phyloP scores from a whole-genome alignment of 129 eudicot genomes.

The Erigeron canadensis region DNA sequence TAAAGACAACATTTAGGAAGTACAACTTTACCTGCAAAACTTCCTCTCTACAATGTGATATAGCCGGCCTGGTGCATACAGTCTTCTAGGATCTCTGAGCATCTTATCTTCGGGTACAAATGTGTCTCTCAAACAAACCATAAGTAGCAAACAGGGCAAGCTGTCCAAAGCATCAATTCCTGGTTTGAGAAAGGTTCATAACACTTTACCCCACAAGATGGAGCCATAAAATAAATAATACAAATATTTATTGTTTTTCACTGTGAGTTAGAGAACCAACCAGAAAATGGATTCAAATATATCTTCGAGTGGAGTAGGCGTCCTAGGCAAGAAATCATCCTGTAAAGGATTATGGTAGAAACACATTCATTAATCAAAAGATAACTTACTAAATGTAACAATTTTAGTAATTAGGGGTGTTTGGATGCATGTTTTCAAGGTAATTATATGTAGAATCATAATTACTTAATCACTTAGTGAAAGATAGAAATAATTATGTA shows the following conservation, averaged over 20 bases:
- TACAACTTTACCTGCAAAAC: slow-evolving; percentile 57
- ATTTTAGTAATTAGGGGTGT: no score
- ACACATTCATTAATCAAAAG: not conserved
- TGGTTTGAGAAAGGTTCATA: slow-evolving; percentile 38
- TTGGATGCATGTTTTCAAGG: no score
- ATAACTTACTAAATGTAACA: no score
- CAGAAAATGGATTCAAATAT: slow-evolving; percentile 74
- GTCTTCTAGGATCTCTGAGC: slow-evolving; percentile 71
- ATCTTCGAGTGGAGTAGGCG: slow-evolving; percentile 77
- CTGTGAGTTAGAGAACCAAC: slow-evolving; percentile 38
- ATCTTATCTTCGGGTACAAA: slow-evolving; percentile 64
- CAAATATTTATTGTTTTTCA: not conserved
- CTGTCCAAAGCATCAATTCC: slow-evolving; percentile 75
- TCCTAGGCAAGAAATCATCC: slow-evolving; percentile 91
- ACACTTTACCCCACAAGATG: slow-evolving; percentile 28
- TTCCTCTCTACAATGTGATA: slow-evolving; percentile 83
- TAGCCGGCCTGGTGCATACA: slow-evolving; percentile 86
- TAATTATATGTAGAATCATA: no score
- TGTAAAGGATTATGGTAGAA: slow-evolving; percentile 26
- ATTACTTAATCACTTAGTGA: no score
- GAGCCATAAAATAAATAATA: slow-evolving; percentile 5
- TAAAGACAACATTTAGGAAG: not conserved
- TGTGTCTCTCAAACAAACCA: slow-evolving; percentile 77
- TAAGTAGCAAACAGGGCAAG: slow-evolving; percentile 74
- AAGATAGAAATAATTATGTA: no score